A percentile compares a stretch with the other conserved stretches of the same genome.
Conservation (phyloP, 495 filamentous ascomycete species). For the Ramalina peruviana region DNA sequence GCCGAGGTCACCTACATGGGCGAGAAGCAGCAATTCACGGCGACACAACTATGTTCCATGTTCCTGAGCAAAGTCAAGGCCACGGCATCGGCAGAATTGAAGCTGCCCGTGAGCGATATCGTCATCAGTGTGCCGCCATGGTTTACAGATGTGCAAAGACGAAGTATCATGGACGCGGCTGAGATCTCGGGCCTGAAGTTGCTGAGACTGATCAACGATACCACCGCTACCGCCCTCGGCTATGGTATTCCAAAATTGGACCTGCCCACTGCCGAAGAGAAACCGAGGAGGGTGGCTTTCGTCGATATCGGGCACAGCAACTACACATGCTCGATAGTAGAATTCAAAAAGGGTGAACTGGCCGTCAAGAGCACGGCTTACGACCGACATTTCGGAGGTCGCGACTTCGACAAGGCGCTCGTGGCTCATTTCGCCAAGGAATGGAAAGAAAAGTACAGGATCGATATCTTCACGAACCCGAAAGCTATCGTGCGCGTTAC, state of each 20-base stretch:
- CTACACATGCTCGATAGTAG: slow-evolving; percentile 85
- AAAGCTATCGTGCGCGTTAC: slow-evolving; percentile 81
- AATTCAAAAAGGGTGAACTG: slow-evolving; percentile 95
- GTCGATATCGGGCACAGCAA: slow-evolving; percentile 95
- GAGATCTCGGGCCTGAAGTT: slow-evolving; percentile 91
- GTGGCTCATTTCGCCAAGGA: slow-evolving; percentile 90
- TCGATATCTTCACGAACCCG: slow-evolving; percentile 74
- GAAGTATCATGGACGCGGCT: slow-evolving; percentile 77
- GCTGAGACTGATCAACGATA: slow-evolving; percentile 94
- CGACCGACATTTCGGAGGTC: slow-evolving; percentile 94
- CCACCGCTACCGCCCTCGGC: slow-evolving; percentile 87
- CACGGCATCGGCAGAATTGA: slow-evolving; percentile 75
- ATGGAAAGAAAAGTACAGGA: slow-evolving; percentile 86
- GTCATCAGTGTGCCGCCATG: slow-evolving; percentile 90
- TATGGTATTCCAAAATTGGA: slow-evolving; percentile 97
- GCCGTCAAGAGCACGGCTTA: slow-evolving; percentile 84
- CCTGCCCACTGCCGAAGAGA: slow-evolving; percentile 78
- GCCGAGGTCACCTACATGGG: slow-evolving; percentile 88
- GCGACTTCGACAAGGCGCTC: slow-evolving; percentile 89
- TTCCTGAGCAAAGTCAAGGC: slow-evolving; percentile 88
- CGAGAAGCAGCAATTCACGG: slow-evolving; percentile 85
- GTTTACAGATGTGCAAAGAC: slow-evolving; percentile 92
- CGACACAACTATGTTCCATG: slow-evolving; percentile 85
- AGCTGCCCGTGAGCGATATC: slow-evolving; percentile 84
- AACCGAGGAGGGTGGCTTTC: slow-evolving; percentile 81